Base-by-base conservation (phyloP, 169 alveolate species). In the Plasmodium gaboni region DNA sequence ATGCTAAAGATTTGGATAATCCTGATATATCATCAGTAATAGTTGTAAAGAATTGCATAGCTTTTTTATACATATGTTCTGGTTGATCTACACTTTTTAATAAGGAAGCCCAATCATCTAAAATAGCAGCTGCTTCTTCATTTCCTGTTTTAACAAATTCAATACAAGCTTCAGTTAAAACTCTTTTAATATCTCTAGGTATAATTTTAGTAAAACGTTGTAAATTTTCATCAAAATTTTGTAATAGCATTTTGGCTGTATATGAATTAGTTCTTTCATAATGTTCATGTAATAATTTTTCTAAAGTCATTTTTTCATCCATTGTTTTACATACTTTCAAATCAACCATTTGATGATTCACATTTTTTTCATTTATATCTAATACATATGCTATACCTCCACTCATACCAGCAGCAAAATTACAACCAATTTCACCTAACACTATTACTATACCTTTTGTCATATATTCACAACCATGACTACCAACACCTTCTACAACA, bases 401-500 rank as follows among this genome's bases (percentile, higher is more conserved):
- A 73, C 96, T 92, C 97, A 95, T 95, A 15, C 97, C 97, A n/a
- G 97, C 96, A 0, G 95, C 97, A 83, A 93, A 93, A 74, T 95
- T 95, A 63, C 92, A 60, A 0, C 97, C 97, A 32, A 86, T 92
- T 32, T 72, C 86, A 53, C 97, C 97, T 15, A 95, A 83, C 4
- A 95, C 93, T 28, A 93, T 93, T 10, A 95, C 96, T 13, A 93
- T 90, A 0, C 97, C 97, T 60, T 95, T 92, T 8, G 97, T 95
- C 97, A 95, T 95, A 76, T 93, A 95, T 87, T 95, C 97, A 93
- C 97, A 95, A 6, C 96, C 95, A 69, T 93, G 97, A 83, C 94
- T 93, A 24, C 96, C 96, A 17, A 88, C 94, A 4, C 96, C 97
- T 70, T 93, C 96, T n/a, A 93, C 95, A 42, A 95, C 96, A 2